Conservation (phyloP, 306 rosid species). For the Lotus japonicus region DNA sequence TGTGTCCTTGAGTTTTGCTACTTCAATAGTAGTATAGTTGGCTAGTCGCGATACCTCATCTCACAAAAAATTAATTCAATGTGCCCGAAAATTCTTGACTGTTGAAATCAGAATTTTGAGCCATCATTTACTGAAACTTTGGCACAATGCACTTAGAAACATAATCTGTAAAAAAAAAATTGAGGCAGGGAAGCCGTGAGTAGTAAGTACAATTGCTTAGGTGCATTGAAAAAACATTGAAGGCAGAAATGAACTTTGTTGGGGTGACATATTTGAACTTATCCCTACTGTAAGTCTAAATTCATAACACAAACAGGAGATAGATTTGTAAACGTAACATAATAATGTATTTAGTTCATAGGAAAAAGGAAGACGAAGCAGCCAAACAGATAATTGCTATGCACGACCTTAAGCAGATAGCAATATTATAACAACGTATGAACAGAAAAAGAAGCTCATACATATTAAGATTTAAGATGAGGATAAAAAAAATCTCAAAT, state of each 20-base stretch:
- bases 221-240: not conserved
- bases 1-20: not conserved
- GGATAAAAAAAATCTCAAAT: conserved; percentile 11
- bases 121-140: not conserved
- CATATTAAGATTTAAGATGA: too few species aligned
- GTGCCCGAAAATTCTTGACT: conserved; percentile 1
- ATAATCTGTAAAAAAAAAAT: conserved; percentile 2
- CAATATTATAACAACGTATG: not conserved
- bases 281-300: not conserved
- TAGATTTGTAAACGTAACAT: too few species aligned
- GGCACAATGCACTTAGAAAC: not conserved
- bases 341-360: too few species aligned
- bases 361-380: not conserved
- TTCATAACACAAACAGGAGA: not conserved
- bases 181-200: not conserved
- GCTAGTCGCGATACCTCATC: not conserved
- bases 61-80: not conserved
- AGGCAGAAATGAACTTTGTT: not conserved
- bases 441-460: not conserved
- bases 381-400: not conserved
- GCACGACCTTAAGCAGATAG: not conserved
- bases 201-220: not conserved
- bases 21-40: not conserved
- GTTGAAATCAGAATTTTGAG: not conserved
- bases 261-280: conserved; percentile 4